phyloP scores from a whole-genome alignment of 1,139 yeast genomes.

The Sugiyamaella paludigena region DNA sequence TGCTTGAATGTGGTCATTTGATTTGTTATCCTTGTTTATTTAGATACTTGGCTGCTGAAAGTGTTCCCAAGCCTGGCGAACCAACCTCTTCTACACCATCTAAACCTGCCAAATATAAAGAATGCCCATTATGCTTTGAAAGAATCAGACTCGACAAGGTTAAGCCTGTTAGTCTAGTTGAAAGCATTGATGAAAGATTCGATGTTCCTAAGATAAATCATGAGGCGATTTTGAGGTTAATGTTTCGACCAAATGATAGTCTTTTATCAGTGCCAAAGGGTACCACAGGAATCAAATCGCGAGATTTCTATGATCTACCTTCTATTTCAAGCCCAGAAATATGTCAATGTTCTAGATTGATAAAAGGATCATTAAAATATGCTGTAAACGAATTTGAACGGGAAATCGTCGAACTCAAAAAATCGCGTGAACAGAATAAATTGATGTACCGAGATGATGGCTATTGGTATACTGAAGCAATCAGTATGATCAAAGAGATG shows the following conservation, averaged over 20 bases:
- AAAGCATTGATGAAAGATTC: slow-evolving; percentile 49
- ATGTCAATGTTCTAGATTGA: slow-evolving; percentile 54
- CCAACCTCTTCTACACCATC: slow-evolving; percentile 34
- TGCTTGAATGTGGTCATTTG: slow-evolving; percentile 93
- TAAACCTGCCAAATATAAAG: slow-evolving; percentile 45
- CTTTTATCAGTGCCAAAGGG: slow-evolving; percentile 62
- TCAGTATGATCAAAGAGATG: slow-evolving; percentile 48
- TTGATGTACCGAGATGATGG: slow-evolving; percentile 60
- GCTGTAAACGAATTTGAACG: slow-evolving; percentile 51
- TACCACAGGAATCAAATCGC: slow-evolving; percentile 21
- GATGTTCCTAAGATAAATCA: slow-evolving; percentile 62
- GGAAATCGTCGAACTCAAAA: slow-evolving; percentile 52
- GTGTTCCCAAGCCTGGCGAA: slow-evolving; percentile 28
- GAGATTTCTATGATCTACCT: slow-evolving; percentile 27
- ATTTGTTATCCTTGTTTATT: slow-evolving; percentile 81
- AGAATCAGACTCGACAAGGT: slow-evolving; percentile 57
- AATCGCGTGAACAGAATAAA: slow-evolving; percentile 55
- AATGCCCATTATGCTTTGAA: slow-evolving; percentile 85
- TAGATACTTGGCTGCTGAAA: slow-evolving; percentile 63
- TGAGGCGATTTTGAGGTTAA: slow-evolving; percentile 61
- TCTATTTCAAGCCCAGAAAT: slow-evolving; percentile 31
- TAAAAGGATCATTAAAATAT: slow-evolving; percentile 60
- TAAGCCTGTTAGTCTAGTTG: slow-evolving; percentile 62
- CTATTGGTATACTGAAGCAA: slow-evolving; percentile 55
- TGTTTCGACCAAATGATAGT: slow-evolving; percentile 64